Evolutionary conservation across 805 yeast species (phyloP), one percentile per base, ranked within the genome.

Genomic region (Vanderwaltozyma yarrowii): DNA sequence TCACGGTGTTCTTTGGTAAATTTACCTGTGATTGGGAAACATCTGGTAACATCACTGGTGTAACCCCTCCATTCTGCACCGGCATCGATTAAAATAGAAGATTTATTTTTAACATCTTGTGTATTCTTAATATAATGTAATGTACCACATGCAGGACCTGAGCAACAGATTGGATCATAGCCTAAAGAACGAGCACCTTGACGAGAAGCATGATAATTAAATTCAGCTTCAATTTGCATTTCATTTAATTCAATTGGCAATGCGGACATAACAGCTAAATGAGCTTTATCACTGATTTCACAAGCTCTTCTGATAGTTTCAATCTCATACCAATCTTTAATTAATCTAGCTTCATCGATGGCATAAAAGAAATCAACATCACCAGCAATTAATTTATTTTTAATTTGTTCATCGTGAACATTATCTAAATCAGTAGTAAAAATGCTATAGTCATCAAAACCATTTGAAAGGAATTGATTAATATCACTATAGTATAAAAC

Each of bases 51-150:
- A 58, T 89, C 98, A 32, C 86, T 70, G 3, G 96, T 88, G 61
- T 89, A 89, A 58, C 85, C 78, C 46, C 75, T 74, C 96, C 96
- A 89, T 62, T 89, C 97, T 2, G 96, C 95, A 39, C 98, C 98
- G 8, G 97, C 96, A 64, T 89, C 98, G 37, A 89, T 79, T 44
- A 89, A 70, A 11, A 89, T 71, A 5, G 88, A 71, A 33, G 73
- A 75, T 51, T 76, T 78, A 15, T 70, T 72, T 10, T 58, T 67
- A 41, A 79, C 53, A 3, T 69, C 64, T 37, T 75, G 80, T 51
- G 87, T 92, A 54, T 89, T 89, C 53, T 78, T 79, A 15, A 83
- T 78, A 54, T 88, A 89, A 59, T 89, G 98, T 43, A 89, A 70
- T 2, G 96, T 86, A 13, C 95, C 85, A 58, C 95, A 84, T 46